phyloP scores from a whole-genome alignment of 116 monocot species.

The Trichopus zeylanicus region DNA sequence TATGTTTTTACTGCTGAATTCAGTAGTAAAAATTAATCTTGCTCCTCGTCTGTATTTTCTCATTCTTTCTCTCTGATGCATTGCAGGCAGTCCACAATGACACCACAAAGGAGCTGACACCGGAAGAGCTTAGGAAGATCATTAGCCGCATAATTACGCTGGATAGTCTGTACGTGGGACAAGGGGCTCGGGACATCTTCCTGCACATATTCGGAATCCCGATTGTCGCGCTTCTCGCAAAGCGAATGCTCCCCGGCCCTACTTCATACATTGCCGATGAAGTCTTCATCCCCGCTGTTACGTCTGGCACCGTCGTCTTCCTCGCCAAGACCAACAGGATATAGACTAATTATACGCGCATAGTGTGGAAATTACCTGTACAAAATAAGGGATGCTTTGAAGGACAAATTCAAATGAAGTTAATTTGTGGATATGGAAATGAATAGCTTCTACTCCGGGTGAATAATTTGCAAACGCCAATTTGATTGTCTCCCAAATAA shows the following conservation, averaged over 20 bases:
- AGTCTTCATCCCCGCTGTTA: conserved; percentile 34
- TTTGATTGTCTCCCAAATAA: no score
- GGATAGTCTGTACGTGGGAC: conserved; percentile 18
- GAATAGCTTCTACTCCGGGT: no score
- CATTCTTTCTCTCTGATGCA: no score
- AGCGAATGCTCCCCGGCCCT: conserved; percentile 23
- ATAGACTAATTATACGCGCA: conserved; percentile 6
- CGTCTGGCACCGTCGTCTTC: conserved; percentile 30
- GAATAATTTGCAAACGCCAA: no score
- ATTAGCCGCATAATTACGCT: conserved; percentile 12
- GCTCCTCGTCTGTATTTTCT: no score
- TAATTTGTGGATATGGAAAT: no score
- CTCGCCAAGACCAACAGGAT: conserved; percentile 41
- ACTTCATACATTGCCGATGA: conserved; percentile 37
- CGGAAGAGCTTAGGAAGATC: conserved; percentile 31
- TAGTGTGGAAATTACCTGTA: no score
- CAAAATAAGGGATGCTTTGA: no score
- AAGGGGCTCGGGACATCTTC: conserved; percentile 25
- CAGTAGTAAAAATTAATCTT: no score
- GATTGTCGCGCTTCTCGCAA: conserved; percentile 18
- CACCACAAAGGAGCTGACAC: conserved; percentile 12
- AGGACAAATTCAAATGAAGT: no score
- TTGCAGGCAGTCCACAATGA: no score
- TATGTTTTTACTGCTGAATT: no score
- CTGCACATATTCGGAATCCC: conserved; percentile 40